These are phyloP conservation scores for Fusarium tjaetaba DNA, from an alignment of 2,329 filamentous ascomycete genomes.

Conservation along the genomic window DNA sequence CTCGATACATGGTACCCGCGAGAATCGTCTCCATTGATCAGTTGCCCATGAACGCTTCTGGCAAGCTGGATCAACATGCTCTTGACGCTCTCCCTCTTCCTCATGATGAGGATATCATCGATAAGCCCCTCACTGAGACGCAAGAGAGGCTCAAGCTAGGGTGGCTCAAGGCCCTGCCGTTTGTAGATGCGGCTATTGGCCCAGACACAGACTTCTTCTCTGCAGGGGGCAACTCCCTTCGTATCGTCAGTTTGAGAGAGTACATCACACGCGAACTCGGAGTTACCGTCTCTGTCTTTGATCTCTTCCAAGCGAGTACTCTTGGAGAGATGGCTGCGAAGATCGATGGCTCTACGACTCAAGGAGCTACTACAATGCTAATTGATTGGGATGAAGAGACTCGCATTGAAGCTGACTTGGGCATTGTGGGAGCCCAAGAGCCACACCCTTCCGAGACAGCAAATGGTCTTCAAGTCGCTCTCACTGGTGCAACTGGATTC, in stretches of 20 bases:
- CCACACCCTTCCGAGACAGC: neutral
- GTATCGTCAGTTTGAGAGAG: neutral
- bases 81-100: neutral
- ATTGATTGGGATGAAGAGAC: slow-evolving; percentile 1
- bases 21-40: neutral
- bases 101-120: rapidly evolving
- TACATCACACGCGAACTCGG: neutral
- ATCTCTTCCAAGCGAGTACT: neutral
- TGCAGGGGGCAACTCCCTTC: neutral
- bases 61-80: neutral
- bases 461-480: neutral
- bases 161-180: neutral
- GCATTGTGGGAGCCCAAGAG: rapidly evolving
- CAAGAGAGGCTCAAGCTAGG: neutral
- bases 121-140: neutral
- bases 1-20: neutral
- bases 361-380: neutral
- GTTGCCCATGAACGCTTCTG: neutral
- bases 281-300: neutral
- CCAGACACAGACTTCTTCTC: neutral
- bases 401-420: neutral
- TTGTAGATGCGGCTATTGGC: neutral
- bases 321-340: neutral
- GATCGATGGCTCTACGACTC: neutral
- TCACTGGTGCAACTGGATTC: slow-evolving; percentile 2